Base-by-base conservation (phyloP, 139 green algal genomes). In the Tetraselmis chui region DNA sequence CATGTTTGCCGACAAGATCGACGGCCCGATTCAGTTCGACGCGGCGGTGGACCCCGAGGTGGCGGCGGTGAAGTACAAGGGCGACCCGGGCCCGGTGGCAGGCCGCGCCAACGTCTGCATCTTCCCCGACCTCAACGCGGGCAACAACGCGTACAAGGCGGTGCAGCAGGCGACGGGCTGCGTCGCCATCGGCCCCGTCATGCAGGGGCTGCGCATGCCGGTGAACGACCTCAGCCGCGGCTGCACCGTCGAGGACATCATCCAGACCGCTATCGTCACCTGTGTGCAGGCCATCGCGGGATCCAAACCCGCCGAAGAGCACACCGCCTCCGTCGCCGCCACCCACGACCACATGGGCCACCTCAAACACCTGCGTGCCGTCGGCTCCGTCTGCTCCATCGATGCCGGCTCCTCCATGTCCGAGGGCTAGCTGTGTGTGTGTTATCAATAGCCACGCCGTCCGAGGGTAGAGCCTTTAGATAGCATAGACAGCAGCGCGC, bases 81-180 rank as follows among this genome's bases (percentile, higher is more conserved):
- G 76, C 29, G 74, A 82, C 1, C 91, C 78, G 75, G 84, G 45
- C 11, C 79, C 92, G 80, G 94, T 98, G 83, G 94, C 94, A 28
- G 94, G 92, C 1, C 83, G 88, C 75, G 94, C 94, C 30, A 97
- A 83, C 0, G 93, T 98, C 11, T 93, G 92, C 81, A 90, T 98
- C 26, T 98, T 98, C 91, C 95, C 95, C 0, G 94, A 98, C 83
- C 90, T 98, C 28, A 97, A 98, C 87, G 95, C 94, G 0, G 94
- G 92, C 79, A 96, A 96, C 85, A 96, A 96, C 91, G 94, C 91
- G 0, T 96, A 96, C 91, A 96, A 96, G 88, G 88, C 91, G 2
- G 89, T 92, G 76, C 89, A 92, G 84, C 89, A 96, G 87, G 89
- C 84, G 59, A 94, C 92, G 0, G 90, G 90, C 2, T 92, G 89